These are phyloP conservation scores for Pseudogymnoascus sp. DNA, from an alignment of 2,329 filamentous ascomycete species.

Conservation along the genomic window DNA sequence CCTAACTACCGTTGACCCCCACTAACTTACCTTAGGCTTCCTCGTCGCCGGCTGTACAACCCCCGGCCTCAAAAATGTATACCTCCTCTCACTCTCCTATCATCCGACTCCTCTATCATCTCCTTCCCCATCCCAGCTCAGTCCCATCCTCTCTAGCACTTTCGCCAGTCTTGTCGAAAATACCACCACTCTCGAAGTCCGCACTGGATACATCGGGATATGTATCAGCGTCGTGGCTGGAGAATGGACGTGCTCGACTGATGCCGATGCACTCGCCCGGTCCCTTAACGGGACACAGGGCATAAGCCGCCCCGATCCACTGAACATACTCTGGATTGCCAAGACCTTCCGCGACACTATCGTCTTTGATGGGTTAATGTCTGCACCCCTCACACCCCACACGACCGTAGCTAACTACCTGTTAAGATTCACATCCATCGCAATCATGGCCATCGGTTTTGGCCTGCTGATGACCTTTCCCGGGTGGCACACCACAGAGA, in stretches of 20 bases:
- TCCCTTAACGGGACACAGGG: constrained; percentile 54
- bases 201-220: constrained; percentile 96
- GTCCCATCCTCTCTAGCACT: constrained; percentile 77
- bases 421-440: constrained; percentile 83
- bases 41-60: constrained; percentile 82
- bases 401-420: neutral
- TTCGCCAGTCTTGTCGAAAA: constrained; percentile 85
- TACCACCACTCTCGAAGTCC: constrained; percentile 66
- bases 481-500: constrained; percentile 89
- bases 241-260: constrained; percentile 91
- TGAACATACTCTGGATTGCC: constrained; percentile 96
- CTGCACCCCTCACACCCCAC: constrained; percentile 33
- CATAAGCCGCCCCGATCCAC: constrained; percentile 81
- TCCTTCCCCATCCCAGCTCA: constrained; percentile 79
- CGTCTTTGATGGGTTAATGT: constrained; percentile 97
- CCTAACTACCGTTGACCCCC: neutral
- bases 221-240: constrained; percentile 89
- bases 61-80: constrained; percentile 83
- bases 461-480: constrained; percentile 93
- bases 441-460: constrained; percentile 94
- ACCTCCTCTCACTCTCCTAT: constrained; percentile 95
- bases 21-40: constrained; percentile 53
- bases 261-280: constrained; percentile 77
- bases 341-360: constrained; percentile 97
- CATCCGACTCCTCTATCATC: constrained; percentile 70